Conservation (phyloP, 2,329 filamentous ascomycete genomes). For the Arachnopeziza araneosa region DNA sequence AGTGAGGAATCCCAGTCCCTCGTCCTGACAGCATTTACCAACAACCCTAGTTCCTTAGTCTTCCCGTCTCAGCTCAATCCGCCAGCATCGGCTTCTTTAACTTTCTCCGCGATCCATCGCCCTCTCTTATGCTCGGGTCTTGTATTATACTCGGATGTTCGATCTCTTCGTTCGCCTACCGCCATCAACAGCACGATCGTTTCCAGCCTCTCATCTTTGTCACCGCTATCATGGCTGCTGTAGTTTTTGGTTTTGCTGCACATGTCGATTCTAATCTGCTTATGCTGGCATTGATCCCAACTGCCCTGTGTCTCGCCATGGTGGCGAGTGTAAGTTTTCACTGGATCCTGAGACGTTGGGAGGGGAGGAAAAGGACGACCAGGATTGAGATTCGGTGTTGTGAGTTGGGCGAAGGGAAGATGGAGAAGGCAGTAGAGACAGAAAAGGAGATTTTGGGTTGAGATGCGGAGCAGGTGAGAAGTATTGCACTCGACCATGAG, state of each 20-base stretch:
- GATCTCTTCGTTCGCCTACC: constrained; percentile 34
- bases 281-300: constrained; percentile 33
- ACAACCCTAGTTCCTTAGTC: neutral
- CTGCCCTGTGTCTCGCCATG: constrained; percentile 35
- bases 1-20: constrained; percentile 6
- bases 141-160: constrained; percentile 34
- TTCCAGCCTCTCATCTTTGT: constrained; percentile 31
- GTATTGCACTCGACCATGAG: no score
- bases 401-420: neutral
- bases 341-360: constrained; percentile 14
- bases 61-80: neutral
- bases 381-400: neutral
- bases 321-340: constrained; percentile 28
- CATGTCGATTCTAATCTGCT: constrained; percentile 29
- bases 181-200: constrained; percentile 29
- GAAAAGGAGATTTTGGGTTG: no score
- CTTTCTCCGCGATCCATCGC: constrained; percentile 29
- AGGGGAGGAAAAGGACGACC: constrained; percentile 14
- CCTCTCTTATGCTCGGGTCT: constrained; percentile 30
- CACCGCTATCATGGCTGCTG: constrained; percentile 21
- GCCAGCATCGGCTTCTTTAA: constrained; percentile 12
- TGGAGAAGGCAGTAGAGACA: neutral
- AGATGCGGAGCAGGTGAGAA: no score
- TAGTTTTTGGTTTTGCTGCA: constrained; percentile 22
- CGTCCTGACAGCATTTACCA: neutral